Evolutionary conservation across 495 filamentous ascomycete genomes (phyloP).

Genomic region (Penicillium salamii): DNA sequence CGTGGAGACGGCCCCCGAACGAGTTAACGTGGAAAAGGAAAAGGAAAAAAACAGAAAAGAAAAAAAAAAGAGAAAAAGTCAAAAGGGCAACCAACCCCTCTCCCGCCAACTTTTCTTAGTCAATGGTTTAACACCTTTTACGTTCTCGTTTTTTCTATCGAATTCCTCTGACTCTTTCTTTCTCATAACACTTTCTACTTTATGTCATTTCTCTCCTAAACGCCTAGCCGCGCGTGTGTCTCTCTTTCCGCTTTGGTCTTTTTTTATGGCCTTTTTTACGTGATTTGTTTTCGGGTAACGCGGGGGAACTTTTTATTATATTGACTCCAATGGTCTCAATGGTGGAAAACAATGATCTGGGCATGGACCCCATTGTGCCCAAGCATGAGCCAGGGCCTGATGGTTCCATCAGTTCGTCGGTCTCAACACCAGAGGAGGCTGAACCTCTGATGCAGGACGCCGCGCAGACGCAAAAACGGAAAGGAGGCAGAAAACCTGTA

Average conservation of each 20-base stretch:
- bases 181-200: constrained; percentile 43
- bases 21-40: constrained; percentile 9
- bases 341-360: constrained; percentile 44
- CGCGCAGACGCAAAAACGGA: constrained; percentile 76
- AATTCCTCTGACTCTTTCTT: constrained; percentile 34
- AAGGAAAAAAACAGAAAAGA: constrained; percentile 13
- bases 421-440: constrained; percentile 58
- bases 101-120: constrained; percentile 30
- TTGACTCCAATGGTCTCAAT: constrained; percentile 44
- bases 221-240: constrained; percentile 49
- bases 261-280: constrained; percentile 3
- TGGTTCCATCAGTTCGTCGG: constrained; percentile 46
- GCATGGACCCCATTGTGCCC: constrained; percentile 30
- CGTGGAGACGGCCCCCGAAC: constrained; percentile 2
- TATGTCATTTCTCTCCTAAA: constrained; percentile 46
- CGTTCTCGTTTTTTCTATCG: constrained; percentile 25
- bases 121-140: constrained; percentile 48
- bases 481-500: constrained; percentile 96
- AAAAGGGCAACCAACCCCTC: constrained; percentile 19
- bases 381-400: constrained; percentile 32
- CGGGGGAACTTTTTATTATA: constrained; percentile 11
- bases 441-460: constrained; percentile 55
- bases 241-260: constrained; percentile 20
- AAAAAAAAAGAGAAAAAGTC: constrained; percentile 13
- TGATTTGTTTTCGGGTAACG: constrained; percentile 10